These are phyloP conservation scores for Neocallimastix lanati DNA, from an alignment of 192 early-diverging fungal species.

Conservation along the genomic window DNA sequence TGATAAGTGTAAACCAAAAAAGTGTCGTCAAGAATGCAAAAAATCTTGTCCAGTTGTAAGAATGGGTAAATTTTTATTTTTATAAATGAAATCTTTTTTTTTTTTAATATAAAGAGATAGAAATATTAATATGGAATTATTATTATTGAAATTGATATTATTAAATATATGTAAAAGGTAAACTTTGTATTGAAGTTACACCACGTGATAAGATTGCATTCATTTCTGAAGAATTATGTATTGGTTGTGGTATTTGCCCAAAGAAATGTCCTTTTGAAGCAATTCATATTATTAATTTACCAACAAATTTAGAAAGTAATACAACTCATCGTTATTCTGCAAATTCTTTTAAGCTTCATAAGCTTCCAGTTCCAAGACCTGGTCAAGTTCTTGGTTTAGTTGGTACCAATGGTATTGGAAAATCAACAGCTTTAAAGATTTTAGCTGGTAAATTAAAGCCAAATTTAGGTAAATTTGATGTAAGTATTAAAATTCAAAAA, in stretches of 20 bases:
- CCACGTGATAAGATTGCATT: conserved; percentile 72
- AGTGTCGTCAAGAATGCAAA: conserved; percentile 97
- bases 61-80: conserved; percentile 91
- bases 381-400: conserved; percentile 94
- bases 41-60: conserved; percentile 84
- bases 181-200: conserved; percentile 83
- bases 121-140: too few species aligned
- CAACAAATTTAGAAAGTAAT: conserved; percentile 81
- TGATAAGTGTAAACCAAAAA: conserved; percentile 98
- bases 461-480: conserved; percentile 70
- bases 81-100: too few species aligned
- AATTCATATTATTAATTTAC: conserved; percentile 91
- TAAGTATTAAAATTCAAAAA: conserved; percentile 5
- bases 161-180: conserved; percentile 39
- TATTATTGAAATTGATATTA: too few species aligned
- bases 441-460: conserved; percentile 90
- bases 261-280: conserved; percentile 97
- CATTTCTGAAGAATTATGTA: conserved; percentile 90
- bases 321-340: conserved; percentile 91
- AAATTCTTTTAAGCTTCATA: conserved; percentile 96
- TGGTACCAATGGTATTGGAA: conserved; percentile 84
- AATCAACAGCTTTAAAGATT: conserved; percentile 87
- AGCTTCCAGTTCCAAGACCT: conserved; percentile 82
- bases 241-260: conserved; percentile 93
- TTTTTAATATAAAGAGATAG: too few species aligned